phyloP scores from a whole-genome alignment of 441 rosid genomes.

The Erysimum cheiri region DNA sequence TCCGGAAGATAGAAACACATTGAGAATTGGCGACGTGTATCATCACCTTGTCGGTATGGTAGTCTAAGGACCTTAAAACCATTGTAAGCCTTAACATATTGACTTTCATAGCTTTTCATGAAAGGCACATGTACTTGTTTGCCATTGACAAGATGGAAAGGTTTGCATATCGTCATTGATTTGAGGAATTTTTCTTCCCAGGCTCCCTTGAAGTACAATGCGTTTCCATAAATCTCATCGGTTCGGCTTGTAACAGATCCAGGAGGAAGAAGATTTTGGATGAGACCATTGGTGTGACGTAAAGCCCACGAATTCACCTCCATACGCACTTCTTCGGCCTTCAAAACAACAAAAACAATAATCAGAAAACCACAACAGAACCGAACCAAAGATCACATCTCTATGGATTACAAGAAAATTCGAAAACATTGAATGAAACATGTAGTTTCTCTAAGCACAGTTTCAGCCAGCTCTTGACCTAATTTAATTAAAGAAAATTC shows the following conservation, averaged over 20 bases:
- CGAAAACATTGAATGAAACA: no score
- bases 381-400: no score
- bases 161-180: background rate
- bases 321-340: background rate
- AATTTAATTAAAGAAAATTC: no score
- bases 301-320: background rate
- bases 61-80: background rate
- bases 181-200: background rate
- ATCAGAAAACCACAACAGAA: background rate
- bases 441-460: no score
- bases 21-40: no score
- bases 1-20: no score
- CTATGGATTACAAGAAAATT: no score
- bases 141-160: background rate
- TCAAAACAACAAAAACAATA: background rate
- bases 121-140: background rate
- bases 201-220: background rate
- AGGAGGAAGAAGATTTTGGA: background rate
- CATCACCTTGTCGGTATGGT: no score
- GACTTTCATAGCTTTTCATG: background rate
- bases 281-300: background rate
- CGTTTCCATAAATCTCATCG: background rate
- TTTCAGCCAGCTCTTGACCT: no score
- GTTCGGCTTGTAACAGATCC: background rate
- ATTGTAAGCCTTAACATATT: background rate